Base-by-base conservation (phyloP, 352 stramenopile species). In the Phytophthora aleatoria region DNA sequence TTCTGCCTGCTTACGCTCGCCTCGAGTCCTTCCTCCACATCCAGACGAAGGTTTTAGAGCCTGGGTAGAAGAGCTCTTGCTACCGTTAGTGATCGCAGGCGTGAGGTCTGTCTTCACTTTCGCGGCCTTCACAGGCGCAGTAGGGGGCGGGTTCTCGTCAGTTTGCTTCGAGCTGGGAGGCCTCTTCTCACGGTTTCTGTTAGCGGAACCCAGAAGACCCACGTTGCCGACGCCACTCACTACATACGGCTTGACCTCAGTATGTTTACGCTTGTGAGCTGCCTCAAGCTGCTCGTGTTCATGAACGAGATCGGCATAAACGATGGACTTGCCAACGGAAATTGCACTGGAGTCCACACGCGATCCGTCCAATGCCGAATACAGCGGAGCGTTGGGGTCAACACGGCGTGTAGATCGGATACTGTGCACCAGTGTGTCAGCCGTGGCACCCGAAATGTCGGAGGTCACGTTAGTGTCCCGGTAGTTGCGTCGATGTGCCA, bases 391-490 rank as follows among this genome's bases (percentile, higher is more conserved):
- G 50, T 85, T 92, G 16, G 85, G 85, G 49, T 94, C 81, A 45
- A 90, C 81, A 20, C 81, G 77, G 24, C 83, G 79, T 16, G 66
- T 87, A 54, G 69, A 90, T 57, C 76, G 83, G 48, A 93, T 91
- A 42, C 79, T 90, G 63, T 91, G 85, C 38, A 75, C 42, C 30
- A 86, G 50, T 3, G 85, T 90, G 61, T 93, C 81, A 15, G 85
- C 85, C 31, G 73, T 72, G 28, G 85, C 85, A 3, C 85, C 83
- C 5, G 42, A 61, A 45, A 93, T 91, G 56, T 93, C 85, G 38
- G 81, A 61, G 4, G 78, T 88, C 56, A 67, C 50, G 59, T 93
- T 93, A 10, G 73, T 87, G 8, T 62, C 53, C 11, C 81, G 76
- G 35, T 89, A 93, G 39, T 78, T 65, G 59, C 80, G 80, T 27